phyloP scores from a whole-genome alignment of 345 rosid genomes.

The Camelina laxa region DNA sequence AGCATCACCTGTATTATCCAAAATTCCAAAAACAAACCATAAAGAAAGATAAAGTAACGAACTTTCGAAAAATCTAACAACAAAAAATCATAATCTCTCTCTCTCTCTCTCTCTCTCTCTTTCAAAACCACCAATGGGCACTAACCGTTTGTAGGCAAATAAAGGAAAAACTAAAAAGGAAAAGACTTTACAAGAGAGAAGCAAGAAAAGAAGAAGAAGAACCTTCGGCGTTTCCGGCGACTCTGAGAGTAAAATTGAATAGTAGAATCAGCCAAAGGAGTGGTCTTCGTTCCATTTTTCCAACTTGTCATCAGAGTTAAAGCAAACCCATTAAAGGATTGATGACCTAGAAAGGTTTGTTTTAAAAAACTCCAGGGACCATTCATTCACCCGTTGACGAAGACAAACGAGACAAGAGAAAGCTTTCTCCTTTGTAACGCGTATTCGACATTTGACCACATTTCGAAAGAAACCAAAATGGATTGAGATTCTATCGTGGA shows the following conservation, averaged over 20 bases:
- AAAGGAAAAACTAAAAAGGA: neutral
- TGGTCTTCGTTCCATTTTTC: slow-evolving; percentile 35
- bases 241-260: slow-evolving; percentile 47
- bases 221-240: slow-evolving; percentile 72
- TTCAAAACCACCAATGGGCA: neutral
- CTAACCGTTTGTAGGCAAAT: neutral
- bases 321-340: slow-evolving; percentile 1
- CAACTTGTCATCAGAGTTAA: neutral
- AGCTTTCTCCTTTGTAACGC: slow-evolving; percentile 10
- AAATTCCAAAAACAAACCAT: neutral
- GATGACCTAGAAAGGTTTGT: neutral
- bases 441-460: slow-evolving; percentile 24
- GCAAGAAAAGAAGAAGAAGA: neutral
- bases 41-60: neutral
- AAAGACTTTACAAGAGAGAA: neutral
- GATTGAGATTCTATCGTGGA: neutral
- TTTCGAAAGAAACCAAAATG: slow-evolving; percentile 16
- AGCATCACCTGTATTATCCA: slow-evolving; percentile 62
- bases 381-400: slow-evolving; percentile 4
- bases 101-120: too few relatives aligned
- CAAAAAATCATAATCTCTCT: neutral
- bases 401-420: neutral
- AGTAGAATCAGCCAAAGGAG: slow-evolving; percentile 49
- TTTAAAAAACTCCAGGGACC: neutral
- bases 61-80: neutral